Base-by-base conservation (phyloP, 2,329 filamentous ascomycete genomes). In the Nemania bipapillata region DNA sequence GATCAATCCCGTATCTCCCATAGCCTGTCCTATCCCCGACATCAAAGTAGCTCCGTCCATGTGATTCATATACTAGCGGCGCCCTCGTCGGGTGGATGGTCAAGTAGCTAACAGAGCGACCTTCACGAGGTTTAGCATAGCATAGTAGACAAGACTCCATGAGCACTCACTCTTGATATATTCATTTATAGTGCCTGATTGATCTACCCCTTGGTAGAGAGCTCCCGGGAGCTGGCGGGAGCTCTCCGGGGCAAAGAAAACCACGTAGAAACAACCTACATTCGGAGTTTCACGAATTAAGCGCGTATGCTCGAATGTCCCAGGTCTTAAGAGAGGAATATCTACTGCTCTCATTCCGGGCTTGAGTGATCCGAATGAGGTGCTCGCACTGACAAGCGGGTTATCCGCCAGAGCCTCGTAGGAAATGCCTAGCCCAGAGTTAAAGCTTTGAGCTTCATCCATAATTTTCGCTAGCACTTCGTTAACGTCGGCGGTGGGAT, bases 391-490 rank as follows among this genome's bases (percentile, higher is more conserved):
- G 40, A 50, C 40, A 20, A 73, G 66, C 12, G 72, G 69, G 2
- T 72, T 66, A 2, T 68, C 54, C 9, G 78, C 73, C 68, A 86
- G 88, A 6, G 88, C 75, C 1, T 81, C 74, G 35, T 90, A 91
- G 50, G 83, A 82, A 8, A 88, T 88, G 3, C 87, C 88, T 8
- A 89, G 81, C 0, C 76, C 76, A 52, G 69, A 76, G 20, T 30
- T 77, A 49, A 77, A 77, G 1, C 61, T 20, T 3, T 70, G 69
- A 2, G 70, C 66, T 42, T 76, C 72, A 12, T 83, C 79, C 73
- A 90, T 88, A 69, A 90, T 86, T 35, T 83, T 79, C 0, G 85
- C 85, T 0, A 91, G 81, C 0, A 86, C 83, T 15, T 81, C 79
- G 52, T 85, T 81, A 0, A 80, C 78, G 59, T 83, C 80, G 17